These are phyloP conservation scores for Climacium dendroides DNA, from an alignment of 225 moss, liverwort and hornwort species.

Conservation along the genomic window DNA sequence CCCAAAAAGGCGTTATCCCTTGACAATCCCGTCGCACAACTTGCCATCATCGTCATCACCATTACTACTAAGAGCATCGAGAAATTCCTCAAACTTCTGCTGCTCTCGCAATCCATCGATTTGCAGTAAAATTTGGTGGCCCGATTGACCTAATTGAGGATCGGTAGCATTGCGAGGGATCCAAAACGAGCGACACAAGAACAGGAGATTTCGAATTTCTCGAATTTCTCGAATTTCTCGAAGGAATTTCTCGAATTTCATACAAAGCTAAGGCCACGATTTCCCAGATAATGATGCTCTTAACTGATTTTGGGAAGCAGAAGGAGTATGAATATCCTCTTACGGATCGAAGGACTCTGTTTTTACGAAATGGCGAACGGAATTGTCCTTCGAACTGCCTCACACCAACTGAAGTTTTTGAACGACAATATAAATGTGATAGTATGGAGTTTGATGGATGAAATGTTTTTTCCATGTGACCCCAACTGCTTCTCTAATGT, in stretches of 20 bases:
- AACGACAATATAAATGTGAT: background rate
- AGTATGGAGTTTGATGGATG: background rate
- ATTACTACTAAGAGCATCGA: background rate
- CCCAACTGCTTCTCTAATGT: background rate
- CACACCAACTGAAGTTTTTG: background rate
- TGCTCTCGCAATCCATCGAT: background rate
- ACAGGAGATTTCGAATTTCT: background rate
- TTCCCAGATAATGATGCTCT: background rate
- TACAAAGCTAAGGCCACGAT: too few species aligned
- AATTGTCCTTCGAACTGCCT: background rate
- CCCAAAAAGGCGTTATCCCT: conserved; percentile 55
- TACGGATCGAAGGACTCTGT: too few species aligned
- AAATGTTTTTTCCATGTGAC: background rate
- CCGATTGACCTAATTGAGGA: background rate
- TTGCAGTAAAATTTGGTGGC: background rate
- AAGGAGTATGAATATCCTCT: too few species aligned
- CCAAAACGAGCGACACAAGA: background rate
- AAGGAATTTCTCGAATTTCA: background rate
- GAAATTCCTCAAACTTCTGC: background rate
- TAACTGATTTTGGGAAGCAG: background rate
- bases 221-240: too few species aligned
- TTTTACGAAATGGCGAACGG: background rate
- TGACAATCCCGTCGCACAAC: conserved; percentile 4
- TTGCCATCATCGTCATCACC: background rate
- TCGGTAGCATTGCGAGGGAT: background rate